These are phyloP conservation scores for Pontederia crassipes DNA, from an alignment of 176 grass and related monocot genomes.

Conservation along the genomic window DNA sequence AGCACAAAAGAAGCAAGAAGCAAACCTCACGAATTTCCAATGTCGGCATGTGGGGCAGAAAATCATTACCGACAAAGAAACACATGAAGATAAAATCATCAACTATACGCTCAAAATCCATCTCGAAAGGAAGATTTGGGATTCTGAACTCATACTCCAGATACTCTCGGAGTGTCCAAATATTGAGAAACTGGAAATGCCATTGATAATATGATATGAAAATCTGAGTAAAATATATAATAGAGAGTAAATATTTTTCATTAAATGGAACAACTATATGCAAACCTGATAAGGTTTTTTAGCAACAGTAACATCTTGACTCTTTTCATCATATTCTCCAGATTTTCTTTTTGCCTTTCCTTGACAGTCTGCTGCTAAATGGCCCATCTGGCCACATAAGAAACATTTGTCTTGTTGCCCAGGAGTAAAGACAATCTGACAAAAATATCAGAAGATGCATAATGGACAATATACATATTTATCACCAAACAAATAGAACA, in stretches of 20 bases:
- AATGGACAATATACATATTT: neutral
- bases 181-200: conserved; percentile 72
- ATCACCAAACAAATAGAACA: neutral
- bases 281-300: conserved; percentile 95
- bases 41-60: conserved; percentile 62
- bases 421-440: conserved; percentile 83
- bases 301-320: conserved; percentile 35
- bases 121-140: conserved; percentile 61
- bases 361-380: conserved; percentile 87
- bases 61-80: conserved; percentile 85
- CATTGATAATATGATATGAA: conserved; percentile 8
- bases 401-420: conserved; percentile 98
- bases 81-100: conserved; percentile 77
- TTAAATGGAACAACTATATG: neutral
- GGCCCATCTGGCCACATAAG: conserved; percentile 92
- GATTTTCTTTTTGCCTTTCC: conserved; percentile 93
- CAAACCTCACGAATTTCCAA: conserved; percentile 57
- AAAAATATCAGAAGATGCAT: conserved; percentile 1
- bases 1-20: neutral
- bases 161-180: conserved; percentile 96
- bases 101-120: conserved; percentile 43
- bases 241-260: conserved; percentile 1
- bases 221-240: conserved; percentile 1
- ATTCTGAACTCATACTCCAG: conserved; percentile 94
- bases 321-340: conserved; percentile 92